Conservation (phyloP, 2,329 filamentous ascomycete species). For the Alternaria arborescens region DNA sequence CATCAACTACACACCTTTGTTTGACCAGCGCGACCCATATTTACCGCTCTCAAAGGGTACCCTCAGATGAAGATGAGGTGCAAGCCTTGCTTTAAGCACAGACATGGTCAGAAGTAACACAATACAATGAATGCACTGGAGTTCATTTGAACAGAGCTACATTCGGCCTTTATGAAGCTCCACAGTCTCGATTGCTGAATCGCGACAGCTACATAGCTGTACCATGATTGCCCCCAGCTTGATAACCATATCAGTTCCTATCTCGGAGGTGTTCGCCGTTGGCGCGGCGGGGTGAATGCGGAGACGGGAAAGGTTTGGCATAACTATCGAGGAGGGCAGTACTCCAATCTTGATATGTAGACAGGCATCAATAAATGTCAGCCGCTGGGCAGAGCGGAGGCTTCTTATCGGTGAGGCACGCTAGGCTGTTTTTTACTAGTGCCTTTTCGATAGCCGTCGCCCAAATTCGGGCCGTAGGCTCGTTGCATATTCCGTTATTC, state of each 20-base stretch:
- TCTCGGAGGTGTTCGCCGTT: constrained; percentile 27
- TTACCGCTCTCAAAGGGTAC: constrained; percentile 53
- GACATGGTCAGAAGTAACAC: constrained; percentile 31
- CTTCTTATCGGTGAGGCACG: background rate
- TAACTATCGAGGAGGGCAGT: background rate
- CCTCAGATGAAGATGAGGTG: constrained; percentile 49
- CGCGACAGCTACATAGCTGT: background rate
- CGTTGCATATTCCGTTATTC: constrained; percentile 16
- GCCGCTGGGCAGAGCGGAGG: background rate
- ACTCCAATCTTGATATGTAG: too few species aligned
- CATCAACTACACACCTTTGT: constrained; percentile 47
- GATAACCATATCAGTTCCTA: background rate
- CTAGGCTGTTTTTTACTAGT: background rate
- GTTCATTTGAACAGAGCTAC: background rate
- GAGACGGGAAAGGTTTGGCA: background rate
- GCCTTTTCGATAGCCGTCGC: constrained; percentile 22
- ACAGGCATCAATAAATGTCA: background rate
- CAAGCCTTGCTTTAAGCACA: constrained; percentile 49
- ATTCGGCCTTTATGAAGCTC: background rate
- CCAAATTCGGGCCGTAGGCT: constrained; percentile 22
- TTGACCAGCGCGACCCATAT: constrained; percentile 59
- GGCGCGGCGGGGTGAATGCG: constrained; percentile 7
- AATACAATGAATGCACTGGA: background rate
- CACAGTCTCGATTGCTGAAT: background rate
- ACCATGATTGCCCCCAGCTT: constrained; percentile 3